phyloP scores from a whole-genome alignment of 179 eudicot species.

The Patellifolia procumbens region DNA sequence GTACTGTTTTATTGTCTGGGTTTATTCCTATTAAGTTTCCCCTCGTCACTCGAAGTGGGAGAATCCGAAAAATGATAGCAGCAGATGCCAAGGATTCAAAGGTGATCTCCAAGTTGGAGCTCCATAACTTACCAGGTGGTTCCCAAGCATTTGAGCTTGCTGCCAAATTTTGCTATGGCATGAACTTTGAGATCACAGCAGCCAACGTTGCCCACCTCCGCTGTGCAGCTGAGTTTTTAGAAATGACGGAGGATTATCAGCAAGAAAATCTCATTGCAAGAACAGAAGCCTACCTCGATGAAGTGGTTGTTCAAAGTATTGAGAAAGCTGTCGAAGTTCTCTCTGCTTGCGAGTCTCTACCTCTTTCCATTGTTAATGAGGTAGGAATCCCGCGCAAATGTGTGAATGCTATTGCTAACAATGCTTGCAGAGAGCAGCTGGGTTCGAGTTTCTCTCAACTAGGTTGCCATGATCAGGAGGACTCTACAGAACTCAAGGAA shows the following conservation, averaged over 20 bases:
- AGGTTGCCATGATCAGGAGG: conserved; percentile 31
- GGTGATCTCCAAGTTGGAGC: conserved; percentile 47
- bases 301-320: conserved; percentile 51
- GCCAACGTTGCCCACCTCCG: conserved; percentile 58
- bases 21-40: conserved; percentile 50
- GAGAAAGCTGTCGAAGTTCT: conserved; percentile 62
- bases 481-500: conserved; percentile 38
- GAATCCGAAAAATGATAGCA: conserved; percentile 63
- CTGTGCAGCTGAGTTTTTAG: conserved; percentile 62
- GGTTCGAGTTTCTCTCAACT: conserved; percentile 50
- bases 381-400: conserved; percentile 49
- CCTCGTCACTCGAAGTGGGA: conserved; percentile 63
- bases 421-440: conserved; percentile 59
- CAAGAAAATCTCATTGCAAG: conserved; percentile 57
- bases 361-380: conserved; percentile 38
- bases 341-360: conserved; percentile 48
- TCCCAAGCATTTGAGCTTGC: conserved; percentile 58
- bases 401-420: conserved; percentile 46
- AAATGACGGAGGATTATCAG: conserved; percentile 62
- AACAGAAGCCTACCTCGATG: conserved; percentile 56
- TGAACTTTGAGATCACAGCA: conserved; percentile 70
- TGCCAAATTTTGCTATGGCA: conserved; percentile 67
- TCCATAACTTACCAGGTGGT: conserved; percentile 60
- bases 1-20: conserved; percentile 3
- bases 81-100: conserved; percentile 46